phyloP scores from a whole-genome alignment of 2,329 filamentous ascomycete genomes.

The Nemania sp. region DNA sequence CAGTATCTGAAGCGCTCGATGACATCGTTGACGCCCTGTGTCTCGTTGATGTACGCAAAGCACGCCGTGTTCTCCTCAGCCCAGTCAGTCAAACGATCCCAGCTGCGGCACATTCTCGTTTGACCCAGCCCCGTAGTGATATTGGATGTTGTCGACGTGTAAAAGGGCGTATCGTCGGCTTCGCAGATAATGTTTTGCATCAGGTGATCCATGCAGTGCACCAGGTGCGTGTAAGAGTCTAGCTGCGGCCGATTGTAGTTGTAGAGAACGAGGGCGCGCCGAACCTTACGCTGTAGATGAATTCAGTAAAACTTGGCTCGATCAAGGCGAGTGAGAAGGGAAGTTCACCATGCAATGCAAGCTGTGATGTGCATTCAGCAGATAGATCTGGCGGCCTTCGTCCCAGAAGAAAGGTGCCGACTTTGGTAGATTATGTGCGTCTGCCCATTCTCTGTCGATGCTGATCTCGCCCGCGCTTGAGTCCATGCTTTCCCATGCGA shows the following conservation, averaged over 20 bases:
- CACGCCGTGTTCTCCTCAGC: conserved; percentile 10
- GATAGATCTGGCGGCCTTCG: neutral
- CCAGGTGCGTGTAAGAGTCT: neutral
- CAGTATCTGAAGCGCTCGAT: conserved; percentile 14
- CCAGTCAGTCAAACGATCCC: conserved; percentile 4
- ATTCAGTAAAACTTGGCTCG: neutral
- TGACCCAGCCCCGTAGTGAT: conserved; percentile 6
- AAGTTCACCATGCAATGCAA: neutral
- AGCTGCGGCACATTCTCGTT: conserved; percentile 9
- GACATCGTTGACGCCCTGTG: conserved; percentile 10
- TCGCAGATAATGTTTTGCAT: neutral
- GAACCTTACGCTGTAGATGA: neutral
- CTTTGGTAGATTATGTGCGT: neutral
- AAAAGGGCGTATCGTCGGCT: conserved; percentile 8
- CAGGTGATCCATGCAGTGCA: neutral
- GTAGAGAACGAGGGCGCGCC: neutral
- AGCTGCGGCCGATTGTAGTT: neutral
- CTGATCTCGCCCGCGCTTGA: neutral
- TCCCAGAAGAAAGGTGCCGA: neutral
- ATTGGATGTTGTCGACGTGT: conserved; percentile 7
- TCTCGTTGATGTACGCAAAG: conserved; percentile 16
- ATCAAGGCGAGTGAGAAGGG: neutral
- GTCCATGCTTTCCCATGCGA: neutral
- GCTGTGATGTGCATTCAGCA: neutral
- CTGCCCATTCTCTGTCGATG: neutral